These are phyloP conservation scores for Pyrenophora teres DNA, from an alignment of 2,329 filamentous ascomycete genomes.

Conservation along the genomic window DNA sequence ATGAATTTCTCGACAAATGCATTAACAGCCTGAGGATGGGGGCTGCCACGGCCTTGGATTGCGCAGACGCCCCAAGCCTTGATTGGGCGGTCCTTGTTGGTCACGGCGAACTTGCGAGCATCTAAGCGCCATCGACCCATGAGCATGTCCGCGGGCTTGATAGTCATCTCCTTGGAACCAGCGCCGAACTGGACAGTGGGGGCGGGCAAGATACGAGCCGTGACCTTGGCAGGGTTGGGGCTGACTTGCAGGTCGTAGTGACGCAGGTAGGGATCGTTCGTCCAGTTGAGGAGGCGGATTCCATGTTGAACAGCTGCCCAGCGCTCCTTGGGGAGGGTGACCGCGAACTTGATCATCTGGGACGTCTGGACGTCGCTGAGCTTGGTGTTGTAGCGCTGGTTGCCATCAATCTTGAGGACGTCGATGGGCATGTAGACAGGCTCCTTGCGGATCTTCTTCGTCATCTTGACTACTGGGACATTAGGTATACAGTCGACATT, in stretches of 20 bases:
- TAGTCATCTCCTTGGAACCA: slow-evolving; percentile 29
- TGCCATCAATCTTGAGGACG: slow-evolving; percentile 56
- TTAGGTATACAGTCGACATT: slow-evolving; percentile 53
- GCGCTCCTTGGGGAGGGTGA: slow-evolving; percentile 74
- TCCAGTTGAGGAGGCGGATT: slow-evolving; percentile 70
- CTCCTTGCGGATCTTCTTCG: slow-evolving; percentile 52
- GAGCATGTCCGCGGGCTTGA: slow-evolving; percentile 51
- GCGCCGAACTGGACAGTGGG: slow-evolving; percentile 71
- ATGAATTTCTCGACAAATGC: slow-evolving; percentile 66
- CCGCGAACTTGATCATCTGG: slow-evolving; percentile 91
- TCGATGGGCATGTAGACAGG: slow-evolving; percentile 62
- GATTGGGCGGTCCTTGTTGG: slow-evolving; percentile 65
- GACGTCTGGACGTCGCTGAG: slow-evolving; percentile 69
- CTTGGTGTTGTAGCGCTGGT: slow-evolving; percentile 64
- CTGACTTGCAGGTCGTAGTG: slow-evolving; percentile 77
- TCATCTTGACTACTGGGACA: slow-evolving; percentile 64
- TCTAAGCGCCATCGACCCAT: slow-evolving; percentile 86
- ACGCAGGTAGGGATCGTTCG: slow-evolving; percentile 68
- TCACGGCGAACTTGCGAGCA: slow-evolving; percentile 70
- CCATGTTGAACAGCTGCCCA: slow-evolving; percentile 69
- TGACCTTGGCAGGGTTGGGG: slow-evolving; percentile 62
- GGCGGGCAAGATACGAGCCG: slow-evolving; percentile 71
- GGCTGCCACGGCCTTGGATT: slow-evolving; percentile 59
- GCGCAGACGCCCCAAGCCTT: slow-evolving; percentile 76
- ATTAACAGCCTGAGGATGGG: slow-evolving; percentile 52